Conservation (phyloP, 2,329 filamentous ascomycete species). For the Colletotrichum eremochloae region DNA sequence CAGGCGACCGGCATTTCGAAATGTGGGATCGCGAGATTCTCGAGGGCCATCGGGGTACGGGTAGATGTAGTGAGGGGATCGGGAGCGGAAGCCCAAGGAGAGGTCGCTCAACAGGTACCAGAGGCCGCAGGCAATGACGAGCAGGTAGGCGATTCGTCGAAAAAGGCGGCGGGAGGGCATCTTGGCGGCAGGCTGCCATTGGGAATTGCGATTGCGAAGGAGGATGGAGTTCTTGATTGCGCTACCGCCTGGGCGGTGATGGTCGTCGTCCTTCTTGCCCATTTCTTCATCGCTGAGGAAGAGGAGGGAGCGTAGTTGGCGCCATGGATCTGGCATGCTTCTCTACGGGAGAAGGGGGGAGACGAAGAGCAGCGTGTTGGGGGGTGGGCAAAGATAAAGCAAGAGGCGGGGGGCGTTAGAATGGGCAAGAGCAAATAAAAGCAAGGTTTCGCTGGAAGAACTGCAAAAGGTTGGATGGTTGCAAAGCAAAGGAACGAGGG, state of each 20-base stretch:
- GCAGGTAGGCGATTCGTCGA: conserved; percentile 65
- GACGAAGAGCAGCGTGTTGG: conserved; percentile 4
- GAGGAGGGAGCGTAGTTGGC: conserved; percentile 52
- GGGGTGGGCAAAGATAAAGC: background rate
- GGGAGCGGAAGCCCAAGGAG: conserved; percentile 55
- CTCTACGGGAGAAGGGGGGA: conserved; percentile 13
- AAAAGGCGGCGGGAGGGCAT: conserved; percentile 65
- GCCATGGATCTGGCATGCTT: conserved; percentile 54
- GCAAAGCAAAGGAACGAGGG: conserved; percentile 20
- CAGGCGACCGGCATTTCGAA: conserved; percentile 13
- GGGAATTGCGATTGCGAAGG: conserved; percentile 46
- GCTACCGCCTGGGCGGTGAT: conserved; percentile 48
- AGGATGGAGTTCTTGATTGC: conserved; percentile 36
- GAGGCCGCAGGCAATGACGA: conserved; percentile 63
- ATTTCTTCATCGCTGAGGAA: conserved; percentile 68
- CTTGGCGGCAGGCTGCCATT: conserved; percentile 59
- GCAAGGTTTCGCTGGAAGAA: conserved; percentile 14
- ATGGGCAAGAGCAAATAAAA: conserved; percentile 11
- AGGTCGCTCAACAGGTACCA: conserved; percentile 77
- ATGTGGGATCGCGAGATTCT: conserved; percentile 33
- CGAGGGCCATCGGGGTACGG: conserved; percentile 39
- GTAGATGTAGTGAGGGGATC: conserved; percentile 56
- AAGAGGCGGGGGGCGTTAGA: conserved; percentile 13
- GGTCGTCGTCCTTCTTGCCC: conserved; percentile 73
- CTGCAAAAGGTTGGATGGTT: conserved; percentile 18